These are phyloP conservation scores for Schizothecium vesticola DNA, from an alignment of 495 filamentous ascomycete species.

Conservation along the genomic window DNA sequence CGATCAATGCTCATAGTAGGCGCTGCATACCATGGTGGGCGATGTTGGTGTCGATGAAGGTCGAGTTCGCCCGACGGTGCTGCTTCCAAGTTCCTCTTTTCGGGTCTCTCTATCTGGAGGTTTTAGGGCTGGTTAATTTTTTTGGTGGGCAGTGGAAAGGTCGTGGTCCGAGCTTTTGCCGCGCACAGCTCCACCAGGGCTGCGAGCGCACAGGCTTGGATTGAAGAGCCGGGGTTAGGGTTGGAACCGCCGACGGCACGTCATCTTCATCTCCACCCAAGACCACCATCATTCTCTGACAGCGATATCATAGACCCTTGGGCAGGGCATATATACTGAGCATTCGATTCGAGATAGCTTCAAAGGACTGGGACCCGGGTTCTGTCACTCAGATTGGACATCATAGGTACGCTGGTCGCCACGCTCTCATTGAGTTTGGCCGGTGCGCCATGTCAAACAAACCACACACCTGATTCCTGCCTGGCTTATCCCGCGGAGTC, in stretches of 20 bases:
- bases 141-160: conserved; percentile 29
- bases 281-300: neutral
- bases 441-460: neutral
- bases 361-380: neutral
- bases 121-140: conserved; percentile 35
- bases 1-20: neutral
- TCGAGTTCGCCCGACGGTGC: conserved; percentile 29
- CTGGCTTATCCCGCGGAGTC: neutral
- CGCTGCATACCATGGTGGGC: conserved; percentile 29
- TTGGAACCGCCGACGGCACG: neutral
- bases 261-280: neutral
- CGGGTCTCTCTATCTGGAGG: conserved; percentile 18
- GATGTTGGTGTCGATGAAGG: conserved; percentile 31
- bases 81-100: conserved; percentile 23
- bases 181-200: neutral
- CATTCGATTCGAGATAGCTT: neutral
- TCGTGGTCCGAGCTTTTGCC: conserved; percentile 21
- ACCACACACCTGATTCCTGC: neutral
- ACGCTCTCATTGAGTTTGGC: neutral
- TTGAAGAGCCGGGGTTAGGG: conserved; percentile 15
- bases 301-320: neutral
- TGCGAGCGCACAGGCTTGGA: neutral
- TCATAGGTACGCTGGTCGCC: neutral
- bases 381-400: neutral
- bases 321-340: neutral